Evolutionary conservation across 805 yeast genomes (phyloP), one percentile per base, ranked within the genome.

Genomic region (Starmerella riodocensis): DNA sequence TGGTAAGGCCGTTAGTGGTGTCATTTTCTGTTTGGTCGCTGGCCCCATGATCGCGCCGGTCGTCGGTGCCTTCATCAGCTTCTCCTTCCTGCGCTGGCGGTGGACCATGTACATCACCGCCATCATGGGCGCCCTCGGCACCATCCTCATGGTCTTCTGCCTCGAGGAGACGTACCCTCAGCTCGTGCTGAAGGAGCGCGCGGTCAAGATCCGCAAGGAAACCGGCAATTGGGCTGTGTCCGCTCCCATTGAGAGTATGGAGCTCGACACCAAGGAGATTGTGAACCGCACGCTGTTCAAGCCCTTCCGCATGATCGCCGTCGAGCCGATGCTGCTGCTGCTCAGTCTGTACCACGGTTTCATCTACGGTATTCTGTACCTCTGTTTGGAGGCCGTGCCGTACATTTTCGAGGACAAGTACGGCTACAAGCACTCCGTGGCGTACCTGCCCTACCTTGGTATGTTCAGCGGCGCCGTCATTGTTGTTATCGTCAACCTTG

Each of bases 231-330:
- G 67, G 44, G 79, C 79, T 53, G 81, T 82, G 47, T 83, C 84
- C 83, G 82, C 96, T 18, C 93, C 82, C 61, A 93, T 82, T 57
- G 96, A 86, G 52, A 72, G 67, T 44, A 69, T 70, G 40, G 67
- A 70, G 44, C 58, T 79, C 5, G 63, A 73, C 17, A 29, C 78
- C 33, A 65, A 61, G 43, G 84, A 76, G 36, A 70, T 83, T 46
- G 67, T 67, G 25, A 71, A 69, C 50, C 75, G 75, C 51, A 76
- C 76, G 46, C 55, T 81, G 26, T 54, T 76, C 5, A 70, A 91
- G 57, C 94, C 94, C 1, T 40, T 83, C 29, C 55, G 53, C 9
- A 74, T 83, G 83, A 62, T 81, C 32, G 53, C 67, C 47, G 65
- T 67, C 7, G 93, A 82, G 57, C 91, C 93, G 17, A 77, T 80